Evolutionary conservation across 495 filamentous ascomycete genomes (phyloP), one percentile per base, ranked within the genome.

Genomic region (Platismatia glauca): DNA sequence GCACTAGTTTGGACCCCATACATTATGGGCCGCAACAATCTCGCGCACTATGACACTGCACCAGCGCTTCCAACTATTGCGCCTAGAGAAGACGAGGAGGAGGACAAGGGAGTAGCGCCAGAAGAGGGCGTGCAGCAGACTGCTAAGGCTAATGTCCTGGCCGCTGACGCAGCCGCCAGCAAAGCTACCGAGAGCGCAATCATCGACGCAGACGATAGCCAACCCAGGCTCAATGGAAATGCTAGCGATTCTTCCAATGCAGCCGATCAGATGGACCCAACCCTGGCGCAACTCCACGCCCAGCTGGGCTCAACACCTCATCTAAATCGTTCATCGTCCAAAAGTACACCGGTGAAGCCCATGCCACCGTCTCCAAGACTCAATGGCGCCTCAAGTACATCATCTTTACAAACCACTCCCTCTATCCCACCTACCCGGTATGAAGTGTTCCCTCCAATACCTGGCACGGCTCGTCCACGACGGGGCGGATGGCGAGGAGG

Each of bases 1-100:
- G 84, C 84, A 13, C 80, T 98, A 43, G 85, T 92, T 4, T 98
- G 94, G 94, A 96, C 90, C n/a, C 94, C 95, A 16, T 98, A 94
- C 73, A 84, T 98, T 59, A 97, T 96, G 90, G 92, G 93, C 29
- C 82, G 88, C 58, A 86, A 83, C 70, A 91, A 89, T 59, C 83
- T 86, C n/a, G 86, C 85, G 0, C 88, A 90, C 64, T 92, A 93
- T 71, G 89, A 97, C 70, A 82, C 91, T 48, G 86, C 85, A 52
- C 86, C 87, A 55, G 83, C 88, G n/a, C 69, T 97, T 35, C 91
- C 89, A 63, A 89, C 92, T 0, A 88, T 98, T 56, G 94, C 92
- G 4, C 90, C 87, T 13, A 84, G 93, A 59, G 90, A 86, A 55
- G 85, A 78, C 22, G 73, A 72, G 9, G 79, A 90, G 41, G 89